A percentile compares a stretch with the other conserved stretches of the same genome.
Conservation (phyloP, 2,329 filamentous ascomycete species). For the Ascomycota sp. region DNA sequence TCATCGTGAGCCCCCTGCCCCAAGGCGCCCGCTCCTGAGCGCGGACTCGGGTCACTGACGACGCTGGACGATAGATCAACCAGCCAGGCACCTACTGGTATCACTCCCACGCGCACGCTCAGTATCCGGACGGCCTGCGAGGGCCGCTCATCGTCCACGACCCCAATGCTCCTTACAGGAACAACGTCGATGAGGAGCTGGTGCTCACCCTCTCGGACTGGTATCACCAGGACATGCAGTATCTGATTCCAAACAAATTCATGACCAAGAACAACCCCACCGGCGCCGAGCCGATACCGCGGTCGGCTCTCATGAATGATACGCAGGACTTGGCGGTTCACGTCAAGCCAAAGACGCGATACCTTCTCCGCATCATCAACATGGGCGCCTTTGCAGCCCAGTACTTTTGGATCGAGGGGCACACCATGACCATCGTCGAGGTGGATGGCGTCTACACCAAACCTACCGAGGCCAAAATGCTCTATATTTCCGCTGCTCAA, state of each 20-base stretch:
- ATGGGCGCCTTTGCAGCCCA: slow-evolving; percentile 51
- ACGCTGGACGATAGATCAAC: slow-evolving; percentile 21
- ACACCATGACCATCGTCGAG: slow-evolving; percentile 49
- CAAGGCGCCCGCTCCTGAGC: not conserved
- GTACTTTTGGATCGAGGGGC: slow-evolving; percentile 46
- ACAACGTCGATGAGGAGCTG: slow-evolving; percentile 40
- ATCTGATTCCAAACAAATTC: slow-evolving; percentile 25
- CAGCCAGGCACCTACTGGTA: slow-evolving; percentile 68
- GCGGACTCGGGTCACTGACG: not conserved
- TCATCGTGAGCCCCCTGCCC: slow-evolving; percentile 26
- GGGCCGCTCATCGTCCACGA: slow-evolving; percentile 46
- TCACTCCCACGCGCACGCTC: slow-evolving; percentile 45
- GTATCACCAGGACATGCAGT: slow-evolving; percentile 41
- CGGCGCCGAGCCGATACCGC: slow-evolving; percentile 44
- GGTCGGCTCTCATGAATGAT: slow-evolving; percentile 53
- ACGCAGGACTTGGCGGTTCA: slow-evolving; percentile 36
- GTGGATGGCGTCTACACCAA: slow-evolving; percentile 54
- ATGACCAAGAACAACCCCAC: slow-evolving; percentile 33
- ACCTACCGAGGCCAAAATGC: slow-evolving; percentile 33
- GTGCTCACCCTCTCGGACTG: slow-evolving; percentile 47
- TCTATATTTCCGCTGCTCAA: slow-evolving; percentile 50
- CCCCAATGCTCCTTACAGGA: slow-evolving; percentile 32
- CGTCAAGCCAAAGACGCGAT: slow-evolving; percentile 48
- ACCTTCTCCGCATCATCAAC: slow-evolving; percentile 52
- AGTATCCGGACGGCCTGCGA: slow-evolving; percentile 51